Evolutionary conservation across 331 rosid species (phyloP).

Genomic region (Quercus phellos): DNA sequence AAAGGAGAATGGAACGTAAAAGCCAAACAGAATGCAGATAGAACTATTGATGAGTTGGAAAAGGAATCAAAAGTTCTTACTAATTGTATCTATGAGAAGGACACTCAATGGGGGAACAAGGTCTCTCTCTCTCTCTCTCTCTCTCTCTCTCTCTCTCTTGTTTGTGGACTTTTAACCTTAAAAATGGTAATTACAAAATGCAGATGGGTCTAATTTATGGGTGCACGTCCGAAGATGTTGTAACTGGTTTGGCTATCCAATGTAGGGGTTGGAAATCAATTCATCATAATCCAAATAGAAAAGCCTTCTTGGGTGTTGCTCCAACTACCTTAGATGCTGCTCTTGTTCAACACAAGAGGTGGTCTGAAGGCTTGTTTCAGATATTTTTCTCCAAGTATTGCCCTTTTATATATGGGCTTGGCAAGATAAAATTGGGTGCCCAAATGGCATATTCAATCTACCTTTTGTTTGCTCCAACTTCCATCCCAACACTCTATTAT

Average conservation of each 20-base stretch:
- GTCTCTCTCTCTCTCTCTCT: constrained; percentile 13
- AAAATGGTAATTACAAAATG: constrained; percentile 7
- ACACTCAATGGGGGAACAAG: constrained; percentile 71
- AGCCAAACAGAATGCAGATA: constrained; percentile 20
- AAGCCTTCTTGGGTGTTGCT: constrained; percentile 59
- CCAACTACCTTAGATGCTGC: constrained; percentile 49
- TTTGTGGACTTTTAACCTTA: background rate
- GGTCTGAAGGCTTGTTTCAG: constrained; percentile 66
- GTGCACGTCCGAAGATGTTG: constrained; percentile 52
- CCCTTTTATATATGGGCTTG: constrained; percentile 67
- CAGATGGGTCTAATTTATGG: constrained; percentile 78
- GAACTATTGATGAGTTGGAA: constrained; percentile 37
- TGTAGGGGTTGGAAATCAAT: constrained; percentile 78
- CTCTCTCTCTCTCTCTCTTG: background rate
- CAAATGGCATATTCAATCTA: constrained; percentile 58
- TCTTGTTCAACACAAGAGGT: constrained; percentile 53
- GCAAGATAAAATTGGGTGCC: constrained; percentile 44
- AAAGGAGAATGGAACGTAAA: constrained; percentile 5
- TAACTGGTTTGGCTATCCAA: constrained; percentile 51
- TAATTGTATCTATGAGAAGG: constrained; percentile 50
- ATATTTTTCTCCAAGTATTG: constrained; percentile 65
- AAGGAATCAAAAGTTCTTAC: constrained; percentile 46
- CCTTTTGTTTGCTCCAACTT: constrained; percentile 68
- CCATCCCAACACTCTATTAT: constrained; percentile 51
- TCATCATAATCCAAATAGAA: constrained; percentile 54